Evolutionary conservation across 2,329 filamentous ascomycete genomes (phyloP).

Genomic region (Cryphonectria parasitica): DNA sequence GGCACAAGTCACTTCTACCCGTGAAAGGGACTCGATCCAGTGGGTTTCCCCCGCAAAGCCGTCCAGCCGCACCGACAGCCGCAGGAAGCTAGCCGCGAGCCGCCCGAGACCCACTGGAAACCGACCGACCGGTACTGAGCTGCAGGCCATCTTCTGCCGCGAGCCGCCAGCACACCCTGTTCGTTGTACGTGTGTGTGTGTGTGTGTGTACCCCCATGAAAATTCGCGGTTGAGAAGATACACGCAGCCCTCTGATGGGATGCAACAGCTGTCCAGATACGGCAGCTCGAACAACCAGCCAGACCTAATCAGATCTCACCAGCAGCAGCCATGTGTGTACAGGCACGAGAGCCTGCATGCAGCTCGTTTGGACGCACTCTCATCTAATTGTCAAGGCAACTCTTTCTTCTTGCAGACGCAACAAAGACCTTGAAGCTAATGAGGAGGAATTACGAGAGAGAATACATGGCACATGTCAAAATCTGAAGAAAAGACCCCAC

Average conservation of each 20-base stretch:
- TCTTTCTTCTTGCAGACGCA: not conserved
- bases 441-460: not conserved
- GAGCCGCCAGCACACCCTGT: not conserved
- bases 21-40: not conserved
- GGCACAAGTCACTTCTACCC: slow-evolving; percentile 1
- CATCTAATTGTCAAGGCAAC: not conserved
- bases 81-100: slow-evolving; percentile 9
- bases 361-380: not conserved
- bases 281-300: slow-evolving; percentile 6
- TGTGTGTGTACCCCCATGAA: not conserved
- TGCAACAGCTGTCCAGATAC: not conserved
- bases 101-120: slow-evolving; percentile 13
- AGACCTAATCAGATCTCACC: not conserved
- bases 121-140: slow-evolving; percentile 13
- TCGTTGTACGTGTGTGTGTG: not conserved
- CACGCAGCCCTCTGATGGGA: not conserved
- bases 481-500: not conserved
- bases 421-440: not conserved
- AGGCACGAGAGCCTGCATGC: not conserved
- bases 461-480: not conserved
- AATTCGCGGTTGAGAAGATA: not conserved
- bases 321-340: not conserved
- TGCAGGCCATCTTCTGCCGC: slow-evolving; percentile 4
- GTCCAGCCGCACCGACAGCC: slow-evolving; percentile 10
- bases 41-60: slow-evolving; percentile 8